Conservation (phyloP, 2,329 filamentous ascomycete genomes). For the Scopulariopsis brevicaulis region DNA sequence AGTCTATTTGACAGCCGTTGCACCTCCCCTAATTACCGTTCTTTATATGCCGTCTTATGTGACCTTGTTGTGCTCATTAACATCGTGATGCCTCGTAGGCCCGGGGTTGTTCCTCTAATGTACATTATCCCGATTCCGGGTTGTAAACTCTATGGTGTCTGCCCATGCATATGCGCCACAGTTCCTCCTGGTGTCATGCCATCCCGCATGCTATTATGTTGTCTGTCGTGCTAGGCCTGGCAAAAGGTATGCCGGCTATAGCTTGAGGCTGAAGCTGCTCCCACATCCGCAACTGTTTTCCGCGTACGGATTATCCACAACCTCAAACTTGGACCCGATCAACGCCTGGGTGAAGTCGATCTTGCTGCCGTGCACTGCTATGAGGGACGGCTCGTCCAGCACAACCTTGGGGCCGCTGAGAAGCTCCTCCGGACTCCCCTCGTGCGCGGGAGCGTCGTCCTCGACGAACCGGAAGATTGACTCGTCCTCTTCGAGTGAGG, state of each 20-base stretch:
- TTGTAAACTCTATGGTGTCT: background rate
- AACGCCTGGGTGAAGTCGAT: conserved; percentile 95
- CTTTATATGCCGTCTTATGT: background rate
- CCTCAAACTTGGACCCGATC: conserved; percentile 84
- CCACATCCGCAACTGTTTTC: conserved; percentile 95
- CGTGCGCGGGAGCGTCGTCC: conserved; percentile 27
- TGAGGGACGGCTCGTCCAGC: conserved; percentile 77
- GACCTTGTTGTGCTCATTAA: background rate
- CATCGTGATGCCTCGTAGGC: background rate
- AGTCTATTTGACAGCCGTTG: background rate
- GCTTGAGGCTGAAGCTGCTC: conserved; percentile 91
- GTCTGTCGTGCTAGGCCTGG: background rate
- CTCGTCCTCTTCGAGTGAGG: conserved; percentile 50
- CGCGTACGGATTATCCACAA: conserved; percentile 83
- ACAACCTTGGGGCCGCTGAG: conserved; percentile 60
- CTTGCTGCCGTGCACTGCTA: conserved; percentile 84
- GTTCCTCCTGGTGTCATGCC: background rate
- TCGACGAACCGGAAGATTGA: conserved; percentile 67
- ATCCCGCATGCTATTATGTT: background rate
- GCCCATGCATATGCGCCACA: background rate
- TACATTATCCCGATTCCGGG: background rate
- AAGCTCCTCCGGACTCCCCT: conserved; percentile 10
- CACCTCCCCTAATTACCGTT: background rate
- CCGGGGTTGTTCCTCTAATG: background rate
- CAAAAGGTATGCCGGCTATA: conserved; percentile 22